Base-by-base conservation (phyloP, 306 rosid species). In the Macrotyloma uniflorum region DNA sequence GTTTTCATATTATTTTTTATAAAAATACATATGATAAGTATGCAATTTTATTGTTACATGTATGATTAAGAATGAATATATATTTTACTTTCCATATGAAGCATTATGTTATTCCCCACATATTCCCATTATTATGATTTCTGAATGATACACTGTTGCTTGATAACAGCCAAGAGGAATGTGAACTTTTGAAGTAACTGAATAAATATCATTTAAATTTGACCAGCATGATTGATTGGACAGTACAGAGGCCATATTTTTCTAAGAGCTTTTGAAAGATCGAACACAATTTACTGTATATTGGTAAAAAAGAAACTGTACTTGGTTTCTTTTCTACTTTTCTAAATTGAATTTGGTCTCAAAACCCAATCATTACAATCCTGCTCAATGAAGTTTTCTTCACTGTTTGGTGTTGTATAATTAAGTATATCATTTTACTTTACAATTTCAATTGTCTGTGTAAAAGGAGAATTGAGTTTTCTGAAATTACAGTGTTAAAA, bases 211-310 rank as follows among this genome's bases (percentile, higher is more conserved):
- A 80, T 85, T 64, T 62, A 81, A 78, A 61, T 68, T 81, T 85
- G 88, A 85, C 85, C 69, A 67, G n/a, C 74, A 72, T 77, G 69
- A 59, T 69, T 85, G 88, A 85, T 85, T 85, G 71, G 88, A 85
- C 85, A 79, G 81, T 62, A 85, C 88, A 78, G 28, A 26, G 74
- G 22, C 66, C 49, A 82, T 63, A 77, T 70, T 76, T 70, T 82
- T 72, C 62, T 15, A 83, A 72, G 33, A 36, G 65, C 79, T 73
- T 66, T 78, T 77, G 32, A 78, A 72, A 65, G 76, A 54, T 61
- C 14, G 47, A 78, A 43, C 75, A 58, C 13, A 62, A 45, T 40
- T 82, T 65, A 77, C 83, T 83, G 85, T 76, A 7, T 35, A 76
- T 63, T 62, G 70, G 82, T 64, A 70, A 82, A 76, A 66, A 76